These are phyloP conservation scores for Pyrenochaeta sp. DNA, from an alignment of 2,329 filamentous ascomycete species.

Conservation along the genomic window DNA sequence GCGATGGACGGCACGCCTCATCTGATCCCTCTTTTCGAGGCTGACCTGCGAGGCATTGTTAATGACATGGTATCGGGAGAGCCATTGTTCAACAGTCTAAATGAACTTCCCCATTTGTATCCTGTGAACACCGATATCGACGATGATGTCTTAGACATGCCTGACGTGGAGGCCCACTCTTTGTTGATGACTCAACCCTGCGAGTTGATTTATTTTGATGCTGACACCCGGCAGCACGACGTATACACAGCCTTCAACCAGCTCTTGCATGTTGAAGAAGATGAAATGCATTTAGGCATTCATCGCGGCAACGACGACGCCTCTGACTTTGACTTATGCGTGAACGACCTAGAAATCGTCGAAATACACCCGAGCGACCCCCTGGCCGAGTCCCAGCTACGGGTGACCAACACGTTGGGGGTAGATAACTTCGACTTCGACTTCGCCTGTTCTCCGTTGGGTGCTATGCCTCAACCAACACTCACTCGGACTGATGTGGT, in stretches of 20 bases:
- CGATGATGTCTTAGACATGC: constrained; percentile 5
- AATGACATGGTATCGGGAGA: too few species aligned
- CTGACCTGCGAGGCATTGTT: neutral
- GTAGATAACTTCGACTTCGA: neutral
- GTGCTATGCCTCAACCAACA: neutral
- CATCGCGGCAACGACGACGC: constrained; percentile 1
- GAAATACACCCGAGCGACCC: neutral
- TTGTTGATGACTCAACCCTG: neutral
- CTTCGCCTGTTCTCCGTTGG: neutral
- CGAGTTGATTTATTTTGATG: constrained; percentile 9
- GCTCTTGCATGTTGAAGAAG: constrained; percentile 1
- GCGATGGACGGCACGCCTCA: neutral
- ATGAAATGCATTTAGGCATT: neutral
- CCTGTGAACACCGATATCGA: neutral
- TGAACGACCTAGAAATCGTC: neutral
- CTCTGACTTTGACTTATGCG: neutral
- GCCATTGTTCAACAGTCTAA: neutral
- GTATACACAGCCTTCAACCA: constrained; percentile 14
- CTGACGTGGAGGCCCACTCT: neutral
- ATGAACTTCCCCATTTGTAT: neutral
- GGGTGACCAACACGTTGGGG: neutral
- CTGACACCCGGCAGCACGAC: constrained; percentile 7
- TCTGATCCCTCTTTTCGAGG: constrained; percentile 1
- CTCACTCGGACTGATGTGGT: neutral
- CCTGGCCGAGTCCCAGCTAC: neutral